phyloP scores from a whole-genome alignment of 2,329 filamentous ascomycete species.

The Mycosphaerella sp. region DNA sequence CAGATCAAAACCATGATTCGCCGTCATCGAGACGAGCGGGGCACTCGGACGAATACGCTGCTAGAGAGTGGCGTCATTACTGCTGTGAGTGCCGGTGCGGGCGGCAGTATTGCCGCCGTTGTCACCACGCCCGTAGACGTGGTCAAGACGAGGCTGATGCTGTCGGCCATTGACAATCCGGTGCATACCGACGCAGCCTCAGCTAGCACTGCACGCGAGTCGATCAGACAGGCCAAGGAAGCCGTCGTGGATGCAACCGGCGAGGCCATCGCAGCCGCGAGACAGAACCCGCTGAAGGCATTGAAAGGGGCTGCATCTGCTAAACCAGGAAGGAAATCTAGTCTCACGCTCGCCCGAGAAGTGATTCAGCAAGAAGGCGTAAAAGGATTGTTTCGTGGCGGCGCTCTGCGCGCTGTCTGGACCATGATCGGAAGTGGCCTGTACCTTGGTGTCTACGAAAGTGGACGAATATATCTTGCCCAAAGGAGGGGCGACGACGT shows the following conservation, averaged over 20 bases:
- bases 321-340: slow-evolving; percentile 35
- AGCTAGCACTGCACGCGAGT: slow-evolving; percentile 8
- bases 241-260: slow-evolving; percentile 39
- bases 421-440: slow-evolving; percentile 76
- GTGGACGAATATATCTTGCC: slow-evolving; percentile 55
- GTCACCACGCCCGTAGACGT: slow-evolving; percentile 88
- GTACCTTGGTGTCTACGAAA: slow-evolving; percentile 82
- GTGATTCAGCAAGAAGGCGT: slow-evolving; percentile 63
- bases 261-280: slow-evolving; percentile 32
- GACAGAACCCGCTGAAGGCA: slow-evolving; percentile 29
- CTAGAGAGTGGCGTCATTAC: slow-evolving; percentile 66
- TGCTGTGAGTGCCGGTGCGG: slow-evolving; percentile 64
- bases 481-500: slow-evolving; percentile 39
- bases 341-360: slow-evolving; percentile 57
- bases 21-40: slow-evolving; percentile 38
- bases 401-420: slow-evolving; percentile 67
- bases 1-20: slow-evolving; percentile 53
- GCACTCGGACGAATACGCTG: slow-evolving; percentile 41
- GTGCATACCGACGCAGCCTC: neutral
- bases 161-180: slow-evolving; percentile 48
- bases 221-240: slow-evolving; percentile 22
- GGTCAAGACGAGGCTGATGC: slow-evolving; percentile 84
- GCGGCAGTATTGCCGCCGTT: slow-evolving; percentile 68
- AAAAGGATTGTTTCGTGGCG: slow-evolving; percentile 71
- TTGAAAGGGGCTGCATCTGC: slow-evolving; percentile 33